These are phyloP conservation scores for Neoarthrinium moseri DNA, from an alignment of 2,329 filamentous ascomycete genomes.

Conservation along the genomic window DNA sequence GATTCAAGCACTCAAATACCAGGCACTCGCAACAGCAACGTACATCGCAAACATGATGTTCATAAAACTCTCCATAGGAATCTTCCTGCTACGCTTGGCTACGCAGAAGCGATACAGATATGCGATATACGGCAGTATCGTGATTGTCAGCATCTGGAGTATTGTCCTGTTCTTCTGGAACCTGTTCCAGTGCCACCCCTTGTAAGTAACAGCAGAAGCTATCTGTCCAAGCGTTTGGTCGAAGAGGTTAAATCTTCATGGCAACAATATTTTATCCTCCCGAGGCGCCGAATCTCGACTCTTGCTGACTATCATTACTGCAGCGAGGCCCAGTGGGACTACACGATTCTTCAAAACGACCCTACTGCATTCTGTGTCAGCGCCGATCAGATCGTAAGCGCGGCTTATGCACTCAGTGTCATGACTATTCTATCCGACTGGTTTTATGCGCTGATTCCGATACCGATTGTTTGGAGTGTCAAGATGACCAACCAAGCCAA, in stretches of 20 bases:
- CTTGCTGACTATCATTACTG: not conserved
- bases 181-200: conserved; percentile 43
- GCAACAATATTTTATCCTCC: no score
- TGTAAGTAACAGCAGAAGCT: no score
- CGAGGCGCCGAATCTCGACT: not conserved
- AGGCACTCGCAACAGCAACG: conserved; percentile 48
- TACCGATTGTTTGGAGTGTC: conserved; percentile 54
- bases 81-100: conserved; percentile 50
- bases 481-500: conserved; percentile 53
- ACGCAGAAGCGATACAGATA: conserved; percentile 45
- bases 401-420: conserved; percentile 50
- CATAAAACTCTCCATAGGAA: conserved; percentile 54
- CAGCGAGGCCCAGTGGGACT: conserved; percentile 53
- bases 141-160: conserved; percentile 45
- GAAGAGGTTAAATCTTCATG: not conserved
- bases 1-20: conserved; percentile 50
- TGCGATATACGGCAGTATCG: conserved; percentile 44
- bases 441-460: conserved; percentile 52
- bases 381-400: conserved; percentile 41
- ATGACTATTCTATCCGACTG: conserved; percentile 54
- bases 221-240: not conserved
- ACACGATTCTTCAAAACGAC: conserved; percentile 36
- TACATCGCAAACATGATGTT: conserved; percentile 56
- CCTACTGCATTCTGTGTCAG: conserved; percentile 40
- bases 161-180: conserved; percentile 51